These are phyloP conservation scores for Exophiala phaeomuriformis DNA, from an alignment of 2,329 filamentous ascomycete genomes.

Conservation along the genomic window DNA sequence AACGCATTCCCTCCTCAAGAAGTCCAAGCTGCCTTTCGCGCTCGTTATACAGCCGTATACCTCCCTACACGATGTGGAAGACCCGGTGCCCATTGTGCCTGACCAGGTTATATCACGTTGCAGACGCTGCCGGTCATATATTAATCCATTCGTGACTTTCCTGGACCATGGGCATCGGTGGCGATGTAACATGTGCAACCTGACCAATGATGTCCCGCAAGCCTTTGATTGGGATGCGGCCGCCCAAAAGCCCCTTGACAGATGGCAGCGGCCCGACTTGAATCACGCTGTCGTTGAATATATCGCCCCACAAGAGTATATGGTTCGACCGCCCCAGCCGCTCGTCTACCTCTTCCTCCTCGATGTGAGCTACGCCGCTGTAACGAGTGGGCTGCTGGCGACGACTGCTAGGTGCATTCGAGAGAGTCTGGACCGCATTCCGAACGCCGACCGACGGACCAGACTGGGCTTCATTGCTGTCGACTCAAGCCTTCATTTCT, in stretches of 20 bases:
- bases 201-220: slow-evolving; percentile 98
- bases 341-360: slow-evolving; percentile 93
- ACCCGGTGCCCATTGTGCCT: slow-evolving; percentile 81
- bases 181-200: slow-evolving; percentile 99
- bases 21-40: slow-evolving; percentile 90
- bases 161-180: slow-evolving; percentile 94
- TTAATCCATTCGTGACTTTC: slow-evolving; percentile 95
- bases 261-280: slow-evolving; percentile 85
- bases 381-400: slow-evolving; percentile 83
- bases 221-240: slow-evolving; percentile 97
- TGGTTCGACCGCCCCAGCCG: slow-evolving; percentile 94
- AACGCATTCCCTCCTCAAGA: slow-evolving; percentile 87
- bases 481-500: slow-evolving; percentile 91
- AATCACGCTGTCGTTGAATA: slow-evolving; percentile 98
- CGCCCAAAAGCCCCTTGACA: slow-evolving; percentile 80
- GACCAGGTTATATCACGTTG: slow-evolving; percentile 97
- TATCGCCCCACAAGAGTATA: slow-evolving; percentile 96
- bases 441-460: slow-evolving; percentile 91
- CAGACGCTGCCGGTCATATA: slow-evolving; percentile 90
- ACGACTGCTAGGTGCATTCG: slow-evolving; percentile 89
- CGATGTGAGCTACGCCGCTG: slow-evolving; percentile 84
- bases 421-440: slow-evolving; percentile 92
- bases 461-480: slow-evolving; percentile 92
- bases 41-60: slow-evolving; percentile 95
- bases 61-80: slow-evolving; percentile 85